A percentile compares a stretch with the other conserved stretches of the same genome.
Conservation (phyloP, 805 yeast genomes). For the Saturnispora gosingensis region DNA sequence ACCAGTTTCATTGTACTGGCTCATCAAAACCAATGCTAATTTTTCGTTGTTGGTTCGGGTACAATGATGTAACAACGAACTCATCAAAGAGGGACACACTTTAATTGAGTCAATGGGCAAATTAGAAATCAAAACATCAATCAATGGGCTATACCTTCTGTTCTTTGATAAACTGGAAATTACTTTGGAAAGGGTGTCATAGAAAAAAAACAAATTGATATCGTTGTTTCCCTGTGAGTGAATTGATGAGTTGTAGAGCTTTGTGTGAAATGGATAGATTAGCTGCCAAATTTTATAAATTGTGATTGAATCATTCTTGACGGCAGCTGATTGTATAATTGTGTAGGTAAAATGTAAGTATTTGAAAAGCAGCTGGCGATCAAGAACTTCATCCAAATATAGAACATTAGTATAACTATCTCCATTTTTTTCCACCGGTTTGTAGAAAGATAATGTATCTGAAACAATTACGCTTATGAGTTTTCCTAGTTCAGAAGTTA, state of each 20-base stretch:
- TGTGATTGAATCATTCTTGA: slow-evolving; percentile 19
- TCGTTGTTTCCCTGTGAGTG: slow-evolving; percentile 21
- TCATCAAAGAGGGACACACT: slow-evolving; percentile 27
- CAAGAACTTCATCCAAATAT: slow-evolving; percentile 11
- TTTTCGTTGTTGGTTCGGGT: slow-evolving; percentile 20
- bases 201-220: slow-evolving; percentile 24
- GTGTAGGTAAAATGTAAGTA: slow-evolving; percentile 24
- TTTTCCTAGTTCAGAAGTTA: slow-evolving; percentile 15
- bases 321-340: slow-evolving; percentile 19
- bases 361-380: slow-evolving; percentile 16
- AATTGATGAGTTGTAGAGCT: slow-evolving; percentile 18
- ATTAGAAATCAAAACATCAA: slow-evolving; percentile 20
- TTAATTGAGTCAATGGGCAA: slow-evolving; percentile 28
- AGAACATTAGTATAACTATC: background rate
- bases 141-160: slow-evolving; percentile 21
- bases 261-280: slow-evolving; percentile 25
- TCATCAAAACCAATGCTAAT: slow-evolving; percentile 21
- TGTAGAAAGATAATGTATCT: slow-evolving; percentile 9
- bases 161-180: slow-evolving; percentile 24
- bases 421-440: background rate
- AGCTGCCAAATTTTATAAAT: slow-evolving; percentile 23
- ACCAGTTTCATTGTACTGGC: slow-evolving; percentile 19
- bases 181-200: slow-evolving; percentile 20
- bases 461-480: slow-evolving; percentile 8
- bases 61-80: slow-evolving; percentile 24